phyloP scores from a whole-genome alignment of 2,329 filamentous ascomycete species.

The Scedosporium apiospermum region DNA sequence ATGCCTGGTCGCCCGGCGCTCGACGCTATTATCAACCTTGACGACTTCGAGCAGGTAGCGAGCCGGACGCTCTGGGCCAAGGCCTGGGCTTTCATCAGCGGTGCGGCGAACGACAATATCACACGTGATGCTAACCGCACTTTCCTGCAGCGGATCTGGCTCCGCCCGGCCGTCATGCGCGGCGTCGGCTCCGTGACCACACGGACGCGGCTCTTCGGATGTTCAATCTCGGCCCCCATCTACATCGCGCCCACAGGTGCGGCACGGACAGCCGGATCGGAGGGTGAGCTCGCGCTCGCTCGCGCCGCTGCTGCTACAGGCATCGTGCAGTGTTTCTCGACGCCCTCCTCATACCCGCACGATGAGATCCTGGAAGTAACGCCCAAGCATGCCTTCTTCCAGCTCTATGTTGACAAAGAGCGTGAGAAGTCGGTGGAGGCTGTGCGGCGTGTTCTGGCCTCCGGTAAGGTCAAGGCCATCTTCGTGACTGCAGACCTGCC shows the following conservation, averaged over 20 bases:
- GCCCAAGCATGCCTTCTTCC: conserved; percentile 7
- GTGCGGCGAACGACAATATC: conserved; percentile 16
- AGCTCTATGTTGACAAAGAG: conserved; percentile 11
- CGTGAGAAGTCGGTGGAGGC: conserved; percentile 3
- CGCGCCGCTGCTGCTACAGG: background rate
- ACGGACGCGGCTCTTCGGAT: conserved; percentile 12
- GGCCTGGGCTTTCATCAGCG: conserved; percentile 15
- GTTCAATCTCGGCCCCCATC: conserved; percentile 12
- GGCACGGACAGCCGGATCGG: conserved; percentile 9
- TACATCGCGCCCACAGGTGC: conserved; percentile 15
- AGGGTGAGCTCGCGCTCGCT: conserved; percentile 4
- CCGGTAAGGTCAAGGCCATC: conserved; percentile 8
- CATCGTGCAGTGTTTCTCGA: background rate
- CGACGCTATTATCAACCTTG: conserved; percentile 14
- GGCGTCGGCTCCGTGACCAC: conserved; percentile 12
- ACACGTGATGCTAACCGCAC: conserved; percentile 14
- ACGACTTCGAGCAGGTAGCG: conserved; percentile 17
- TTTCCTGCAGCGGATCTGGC: conserved; percentile 13
- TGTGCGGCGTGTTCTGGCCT: background rate
- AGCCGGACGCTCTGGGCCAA: conserved; percentile 10
- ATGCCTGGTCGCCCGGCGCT: conserved; percentile 4
- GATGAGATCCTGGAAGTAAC: conserved; percentile 8
- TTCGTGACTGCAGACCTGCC: conserved; percentile 10
- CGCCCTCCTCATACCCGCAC: conserved; percentile 5
- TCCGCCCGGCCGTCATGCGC: conserved; percentile 15